phyloP scores from a whole-genome alignment of 2,329 filamentous ascomycete genomes.

The Hypoxylon sp. region DNA sequence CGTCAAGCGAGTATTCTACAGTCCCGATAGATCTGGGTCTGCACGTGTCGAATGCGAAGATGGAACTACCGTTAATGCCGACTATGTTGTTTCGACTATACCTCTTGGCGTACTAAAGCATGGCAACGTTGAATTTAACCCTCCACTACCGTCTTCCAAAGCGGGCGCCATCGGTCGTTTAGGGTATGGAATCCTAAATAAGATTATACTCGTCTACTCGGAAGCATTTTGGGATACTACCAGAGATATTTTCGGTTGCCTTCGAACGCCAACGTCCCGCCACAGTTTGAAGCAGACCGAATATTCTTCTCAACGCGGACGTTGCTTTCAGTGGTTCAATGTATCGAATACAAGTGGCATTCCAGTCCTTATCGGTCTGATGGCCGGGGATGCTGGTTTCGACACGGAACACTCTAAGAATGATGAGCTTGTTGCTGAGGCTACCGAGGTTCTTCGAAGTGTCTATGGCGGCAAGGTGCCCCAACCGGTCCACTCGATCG shows the following conservation, averaged over 20 bases:
- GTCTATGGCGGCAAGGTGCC: slow-evolving; percentile 81
- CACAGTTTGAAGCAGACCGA: slow-evolving; percentile 82
- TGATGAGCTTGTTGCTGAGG: slow-evolving; percentile 81
- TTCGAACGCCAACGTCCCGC: slow-evolving; percentile 77
- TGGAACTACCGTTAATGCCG: slow-evolving; percentile 81
- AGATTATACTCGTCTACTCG: slow-evolving; percentile 91
- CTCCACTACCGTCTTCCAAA: slow-evolving; percentile 90
- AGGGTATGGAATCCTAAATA: slow-evolving; percentile 95
- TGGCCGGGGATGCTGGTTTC: slow-evolving; percentile 94
- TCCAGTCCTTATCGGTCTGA: slow-evolving; percentile 88
- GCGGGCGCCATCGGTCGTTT: slow-evolving; percentile 81
- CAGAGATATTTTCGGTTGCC: slow-evolving; percentile 92
- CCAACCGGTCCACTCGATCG: slow-evolving; percentile 82
- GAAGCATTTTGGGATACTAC: slow-evolving; percentile 90
- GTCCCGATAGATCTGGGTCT: slow-evolving; percentile 61
- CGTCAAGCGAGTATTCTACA: slow-evolving; percentile 78
- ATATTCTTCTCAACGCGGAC: slow-evolving; percentile 82
- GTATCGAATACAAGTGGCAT: slow-evolving; percentile 89
- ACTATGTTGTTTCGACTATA: slow-evolving; percentile 89
- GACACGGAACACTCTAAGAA: slow-evolving; percentile 84
- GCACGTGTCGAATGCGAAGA: slow-evolving; percentile 80
- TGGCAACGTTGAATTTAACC: slow-evolving; percentile 85
- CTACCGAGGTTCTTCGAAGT: slow-evolving; percentile 79
- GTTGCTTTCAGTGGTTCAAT: slow-evolving; percentile 99
- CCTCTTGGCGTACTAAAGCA: slow-evolving; percentile 92